These are phyloP conservation scores for Venturia carpophila DNA, from an alignment of 2,329 filamentous ascomycete species.

Conservation along the genomic window DNA sequence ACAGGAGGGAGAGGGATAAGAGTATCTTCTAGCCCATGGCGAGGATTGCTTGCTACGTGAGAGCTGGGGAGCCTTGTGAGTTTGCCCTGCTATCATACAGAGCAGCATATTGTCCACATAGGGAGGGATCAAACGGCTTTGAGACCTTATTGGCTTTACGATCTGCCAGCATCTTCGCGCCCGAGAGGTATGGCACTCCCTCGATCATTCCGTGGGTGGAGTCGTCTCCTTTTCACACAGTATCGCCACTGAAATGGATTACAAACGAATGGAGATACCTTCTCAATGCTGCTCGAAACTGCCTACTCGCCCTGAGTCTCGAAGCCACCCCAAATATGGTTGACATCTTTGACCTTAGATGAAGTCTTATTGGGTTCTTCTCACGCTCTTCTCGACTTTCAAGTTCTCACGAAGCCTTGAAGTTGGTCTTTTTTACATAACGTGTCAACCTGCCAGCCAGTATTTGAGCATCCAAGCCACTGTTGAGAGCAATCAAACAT, in stretches of 20 bases:
- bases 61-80: not conserved
- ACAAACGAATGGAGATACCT: not conserved
- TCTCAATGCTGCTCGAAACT: not conserved
- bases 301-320: not conserved
- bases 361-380: not conserved
- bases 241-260: not conserved
- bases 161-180: not conserved
- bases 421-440: not conserved
- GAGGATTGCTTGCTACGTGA: not conserved
- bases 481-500: not conserved
- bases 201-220: not conserved
- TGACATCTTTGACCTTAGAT: not conserved
- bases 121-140: not conserved
- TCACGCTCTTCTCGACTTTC: not conserved
- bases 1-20: not conserved
- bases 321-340: not conserved
- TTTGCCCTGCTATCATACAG: not conserved
- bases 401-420: not conserved
- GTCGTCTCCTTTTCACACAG: not conserved
- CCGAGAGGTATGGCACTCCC: not conserved
- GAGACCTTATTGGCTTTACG: not conserved
- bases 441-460: not conserved
- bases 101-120: not conserved
- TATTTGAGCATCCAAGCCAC: not conserved
- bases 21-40: not conserved